Evolutionary conservation across 225 moss, liverwort and hornwort species (phyloP).

Genomic region (Pseudoscleropodium purum): DNA sequence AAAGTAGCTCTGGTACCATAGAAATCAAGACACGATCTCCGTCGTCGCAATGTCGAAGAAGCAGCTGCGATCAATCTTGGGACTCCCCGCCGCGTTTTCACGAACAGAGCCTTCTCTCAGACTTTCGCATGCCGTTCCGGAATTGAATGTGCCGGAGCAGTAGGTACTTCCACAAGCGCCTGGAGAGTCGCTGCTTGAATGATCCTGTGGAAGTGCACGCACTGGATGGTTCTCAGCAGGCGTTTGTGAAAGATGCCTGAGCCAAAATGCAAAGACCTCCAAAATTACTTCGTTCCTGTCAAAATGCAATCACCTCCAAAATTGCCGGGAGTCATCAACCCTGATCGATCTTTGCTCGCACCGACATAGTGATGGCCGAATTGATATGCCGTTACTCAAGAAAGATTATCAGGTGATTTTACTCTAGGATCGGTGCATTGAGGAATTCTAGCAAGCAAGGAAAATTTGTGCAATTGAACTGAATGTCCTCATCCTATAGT

Average conservation of each 20-base stretch:
- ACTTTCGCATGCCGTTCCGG: not conserved
- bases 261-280: no score
- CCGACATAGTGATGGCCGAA: not conserved
- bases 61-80: not conserved
- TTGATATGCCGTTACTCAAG: not conserved
- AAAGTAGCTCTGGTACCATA: not conserved
- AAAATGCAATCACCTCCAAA: no score
- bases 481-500: not conserved
- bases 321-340: no score
- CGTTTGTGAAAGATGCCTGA: not conserved
- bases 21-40: not conserved
- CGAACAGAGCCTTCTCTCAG: not conserved
- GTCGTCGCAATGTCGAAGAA: not conserved
- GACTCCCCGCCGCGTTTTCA: not conserved
- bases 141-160: not conserved
- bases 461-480: not conserved
- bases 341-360: no score
- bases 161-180: not conserved
- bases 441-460: no score
- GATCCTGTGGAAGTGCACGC: not conserved
- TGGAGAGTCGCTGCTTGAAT: not conserved
- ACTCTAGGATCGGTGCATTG: not conserved
- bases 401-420: not conserved
- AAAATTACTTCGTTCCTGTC: no score
- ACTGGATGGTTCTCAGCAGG: not conserved